Base-by-base conservation (phyloP, 345 rosid species). In the Salix udensis region DNA sequence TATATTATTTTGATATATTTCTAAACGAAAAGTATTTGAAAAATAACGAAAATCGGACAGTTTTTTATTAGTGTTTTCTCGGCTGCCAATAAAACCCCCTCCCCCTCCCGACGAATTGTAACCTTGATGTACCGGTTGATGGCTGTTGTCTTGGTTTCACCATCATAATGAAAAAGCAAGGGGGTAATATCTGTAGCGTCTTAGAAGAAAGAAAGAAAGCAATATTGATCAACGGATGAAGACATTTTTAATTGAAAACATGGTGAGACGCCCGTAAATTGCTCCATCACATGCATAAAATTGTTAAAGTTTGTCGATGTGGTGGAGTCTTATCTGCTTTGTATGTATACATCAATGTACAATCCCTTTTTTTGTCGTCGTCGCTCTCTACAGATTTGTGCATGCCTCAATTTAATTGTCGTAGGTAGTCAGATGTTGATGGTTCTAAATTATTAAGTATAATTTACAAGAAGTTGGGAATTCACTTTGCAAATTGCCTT, bases 41-140 rank as follows among this genome's bases (percentile, higher is more conserved):
- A 34, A 34, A 34, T 5, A 34, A 34, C 6, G 0, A 0, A 4
- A 34, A 0, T 5, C 0, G 4, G 6, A 4, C 36, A 34, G 36
- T 34, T 34, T 34, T 34, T 31, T 31, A 4, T 28, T 19, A 36
- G 24, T 71, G 34, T 44, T 39, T 6, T 36, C 52, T 70, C 65
- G 34, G 37, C 69, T 66, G 46, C 9, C 46, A 34, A 40, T 40
- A 40, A 40, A 40, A 34, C 0, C 37, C 37, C 37, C 0, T 2
- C 12, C 1, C 44, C 44, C 46, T 23, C 3, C 64, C 76, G 19
- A 52, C 18, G 74, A 42, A 44, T 30, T 39, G 71, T 8, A 21
- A 68, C 67, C 64, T 14, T 21, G 28, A 0, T 53, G 60, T 2
- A 15, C 21, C 36, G 16, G 6, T 44, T 67, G 60, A 40, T 58